Conservation (phyloP, 2,329 filamentous ascomycete species). For the Trichophyton rubrum region DNA sequence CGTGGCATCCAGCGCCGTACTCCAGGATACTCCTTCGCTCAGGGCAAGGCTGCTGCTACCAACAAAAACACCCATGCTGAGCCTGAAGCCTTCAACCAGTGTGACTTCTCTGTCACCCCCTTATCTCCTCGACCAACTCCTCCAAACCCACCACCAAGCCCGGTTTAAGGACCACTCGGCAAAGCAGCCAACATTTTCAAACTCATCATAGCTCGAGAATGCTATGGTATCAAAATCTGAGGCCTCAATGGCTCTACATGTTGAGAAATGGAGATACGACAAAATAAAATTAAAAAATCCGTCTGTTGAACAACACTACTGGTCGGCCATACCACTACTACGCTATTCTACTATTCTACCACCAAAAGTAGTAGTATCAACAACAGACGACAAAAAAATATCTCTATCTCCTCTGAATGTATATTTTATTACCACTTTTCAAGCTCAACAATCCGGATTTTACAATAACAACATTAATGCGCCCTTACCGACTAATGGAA, state of each 20-base stretch:
- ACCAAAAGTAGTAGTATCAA: not conserved
- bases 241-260: not conserved
- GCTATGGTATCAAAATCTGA: not conserved
- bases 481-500: not conserved
- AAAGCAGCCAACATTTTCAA: not conserved
- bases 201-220: not conserved
- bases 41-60: not conserved
- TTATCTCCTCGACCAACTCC: slow-evolving; percentile 25
- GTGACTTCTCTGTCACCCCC: slow-evolving; percentile 13
- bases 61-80: not conserved
- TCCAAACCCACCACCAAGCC: slow-evolving; percentile 30
- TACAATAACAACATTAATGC: not conserved
- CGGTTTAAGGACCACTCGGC: slow-evolving; percentile 16
- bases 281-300: not conserved
- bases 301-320: not conserved
- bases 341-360: not conserved
- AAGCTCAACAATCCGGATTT: not conserved
- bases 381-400: not conserved
- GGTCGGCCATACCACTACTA: not conserved
- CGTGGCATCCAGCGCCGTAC: not conserved
- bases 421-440: not conserved
- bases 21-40: not conserved
- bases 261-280: not conserved
- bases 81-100: not conserved
- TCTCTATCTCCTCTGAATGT: not conserved